Conservation (phyloP, 192 early-diverging fungal species). For the Gigaspora rosea region DNA sequence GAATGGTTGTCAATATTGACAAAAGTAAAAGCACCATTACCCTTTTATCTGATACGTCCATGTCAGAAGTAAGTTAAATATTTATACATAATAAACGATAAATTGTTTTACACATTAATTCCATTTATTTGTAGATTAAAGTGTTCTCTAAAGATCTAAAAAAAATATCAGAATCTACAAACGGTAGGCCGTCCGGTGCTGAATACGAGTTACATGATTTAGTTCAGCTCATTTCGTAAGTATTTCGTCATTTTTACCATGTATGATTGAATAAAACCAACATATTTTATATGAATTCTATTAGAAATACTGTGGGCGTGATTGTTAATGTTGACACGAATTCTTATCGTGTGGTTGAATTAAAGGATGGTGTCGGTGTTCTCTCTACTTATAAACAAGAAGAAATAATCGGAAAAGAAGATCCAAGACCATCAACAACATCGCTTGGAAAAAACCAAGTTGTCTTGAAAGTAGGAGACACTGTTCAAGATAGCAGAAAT, state of each 20-base stretch:
- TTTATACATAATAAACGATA: neutral
- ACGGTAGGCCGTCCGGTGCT: constrained; percentile 56
- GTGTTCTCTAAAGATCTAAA: constrained; percentile 91
- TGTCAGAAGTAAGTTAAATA: constrained; percentile 48
- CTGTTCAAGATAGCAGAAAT: constrained; percentile 69
- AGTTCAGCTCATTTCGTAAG: constrained; percentile 72
- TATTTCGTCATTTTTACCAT: constrained; percentile 10
- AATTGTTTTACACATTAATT: neutral
- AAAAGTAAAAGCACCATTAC: constrained; percentile 71
- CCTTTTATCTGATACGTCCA: constrained; percentile 70
- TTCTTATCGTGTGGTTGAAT: constrained; percentile 75
- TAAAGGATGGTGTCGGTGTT: constrained; percentile 65
- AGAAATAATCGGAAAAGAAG: constrained; percentile 70
- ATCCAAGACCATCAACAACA: constrained; percentile 51
- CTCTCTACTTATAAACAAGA: constrained; percentile 34
- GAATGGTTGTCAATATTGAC: constrained; percentile 85
- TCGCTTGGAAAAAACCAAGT: neutral
- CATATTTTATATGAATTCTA: neutral
- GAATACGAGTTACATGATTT: constrained; percentile 88
- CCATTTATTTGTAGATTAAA: constrained; percentile 48
- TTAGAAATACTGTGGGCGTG: constrained; percentile 65
- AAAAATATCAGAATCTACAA: constrained; percentile 70
- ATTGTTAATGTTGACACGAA: constrained; percentile 81
- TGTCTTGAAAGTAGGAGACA: constrained; percentile 65
- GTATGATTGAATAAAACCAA: neutral